Evolutionary conservation across 202 grass and related monocot species (phyloP).

Genomic region (Brachypodium distachyon): DNA sequence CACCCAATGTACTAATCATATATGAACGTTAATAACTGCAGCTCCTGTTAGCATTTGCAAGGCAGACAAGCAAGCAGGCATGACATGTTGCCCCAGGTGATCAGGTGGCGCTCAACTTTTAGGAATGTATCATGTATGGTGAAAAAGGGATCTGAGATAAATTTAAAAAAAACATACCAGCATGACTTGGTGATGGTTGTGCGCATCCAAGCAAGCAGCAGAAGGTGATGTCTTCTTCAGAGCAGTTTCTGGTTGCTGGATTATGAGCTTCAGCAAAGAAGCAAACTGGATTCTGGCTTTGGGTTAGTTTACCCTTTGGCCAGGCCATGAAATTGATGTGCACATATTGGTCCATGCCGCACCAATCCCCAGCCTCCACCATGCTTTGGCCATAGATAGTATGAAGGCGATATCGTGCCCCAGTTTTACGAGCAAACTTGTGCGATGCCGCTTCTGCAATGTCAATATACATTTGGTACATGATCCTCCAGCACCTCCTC

Average conservation of each 20-base stretch:
- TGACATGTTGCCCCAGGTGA: neutral
- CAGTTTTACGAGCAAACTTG: too few relatives aligned
- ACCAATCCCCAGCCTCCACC: too few relatives aligned
- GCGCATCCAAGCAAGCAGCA: neutral
- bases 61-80: neutral
- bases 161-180: conserved; percentile 1
- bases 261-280: conserved; percentile 8
- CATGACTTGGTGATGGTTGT: neutral
- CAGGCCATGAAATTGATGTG: too few relatives aligned
- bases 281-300: neutral
- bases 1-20: neutral
- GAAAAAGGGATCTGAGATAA: neutral
- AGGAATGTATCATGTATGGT: neutral
- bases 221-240: neutral
- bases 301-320: neutral
- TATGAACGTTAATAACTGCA: too few relatives aligned
- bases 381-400: too few relatives aligned
- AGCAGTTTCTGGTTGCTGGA: neutral
- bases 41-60: neutral
- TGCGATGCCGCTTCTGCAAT: too few relatives aligned
- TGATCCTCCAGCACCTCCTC: too few relatives aligned
- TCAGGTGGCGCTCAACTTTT: neutral
- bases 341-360: too few relatives aligned
- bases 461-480: too few relatives aligned
- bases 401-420: too few relatives aligned